phyloP scores from a whole-genome alignment of 805 yeast species.

The Martiniozyma abietophila region DNA sequence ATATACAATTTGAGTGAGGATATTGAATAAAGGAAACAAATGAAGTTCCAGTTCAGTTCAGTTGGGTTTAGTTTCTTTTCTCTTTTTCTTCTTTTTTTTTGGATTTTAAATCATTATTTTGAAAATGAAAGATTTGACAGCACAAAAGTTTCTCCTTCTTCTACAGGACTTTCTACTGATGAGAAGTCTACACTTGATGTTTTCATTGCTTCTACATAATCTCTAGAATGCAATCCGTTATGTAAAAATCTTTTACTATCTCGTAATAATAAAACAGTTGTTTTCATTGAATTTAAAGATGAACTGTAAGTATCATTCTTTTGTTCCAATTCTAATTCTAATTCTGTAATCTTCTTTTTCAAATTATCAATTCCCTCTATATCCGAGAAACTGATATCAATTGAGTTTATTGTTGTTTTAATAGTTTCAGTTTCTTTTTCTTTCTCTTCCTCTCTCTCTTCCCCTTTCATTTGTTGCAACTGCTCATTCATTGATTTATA shows the following conservation, averaged over 20 bases:
- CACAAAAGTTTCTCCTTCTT: conserved; percentile 11
- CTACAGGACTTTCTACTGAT: not conserved
- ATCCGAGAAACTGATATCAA: not conserved
- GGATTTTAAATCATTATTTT: conserved; percentile 1
- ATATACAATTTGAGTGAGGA: too few species aligned
- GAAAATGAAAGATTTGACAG: conserved; percentile 11
- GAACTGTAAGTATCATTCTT: conserved; percentile 13
- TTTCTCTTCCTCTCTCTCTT: not conserved
- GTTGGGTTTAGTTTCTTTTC: too few species aligned
- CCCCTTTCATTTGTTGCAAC: not conserved
- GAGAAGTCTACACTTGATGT: too few species aligned
- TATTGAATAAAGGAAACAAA: too few species aligned
- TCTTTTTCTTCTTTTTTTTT: too few species aligned
- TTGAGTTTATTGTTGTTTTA: not conserved
- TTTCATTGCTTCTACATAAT: not conserved
- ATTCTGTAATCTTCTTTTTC: conserved; percentile 9
- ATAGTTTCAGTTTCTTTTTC: not conserved
- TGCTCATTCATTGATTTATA: conserved; percentile 4
- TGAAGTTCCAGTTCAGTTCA: too few species aligned
- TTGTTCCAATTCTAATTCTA: conserved; percentile 13
- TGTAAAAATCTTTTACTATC: conserved; percentile 16
- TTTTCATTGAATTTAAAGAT: conserved; percentile 14
- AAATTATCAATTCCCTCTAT: conserved; percentile 1
- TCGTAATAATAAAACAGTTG: conserved; percentile 15
- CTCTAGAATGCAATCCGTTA: not conserved